Conservation (phyloP, 2,329 filamentous ascomycete species). For the Parastagonospora nodorum region DNA sequence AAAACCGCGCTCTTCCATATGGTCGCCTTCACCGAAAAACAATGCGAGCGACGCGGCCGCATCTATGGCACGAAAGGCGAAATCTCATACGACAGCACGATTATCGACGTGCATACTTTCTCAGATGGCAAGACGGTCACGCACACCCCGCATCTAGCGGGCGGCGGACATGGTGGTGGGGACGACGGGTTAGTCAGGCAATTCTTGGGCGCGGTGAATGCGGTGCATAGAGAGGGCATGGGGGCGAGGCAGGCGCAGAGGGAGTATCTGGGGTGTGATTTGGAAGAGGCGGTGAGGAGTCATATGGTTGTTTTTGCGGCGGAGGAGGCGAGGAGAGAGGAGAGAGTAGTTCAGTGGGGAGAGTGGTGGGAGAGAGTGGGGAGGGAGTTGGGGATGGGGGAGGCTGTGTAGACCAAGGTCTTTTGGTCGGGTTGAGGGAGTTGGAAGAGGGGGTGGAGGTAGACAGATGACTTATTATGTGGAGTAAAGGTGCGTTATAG, state of each 20-base stretch:
- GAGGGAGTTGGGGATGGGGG: conserved; percentile 14
- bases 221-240: conserved; percentile 74
- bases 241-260: conserved; percentile 72
- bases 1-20: conserved; percentile 94
- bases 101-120: conserved; percentile 78
- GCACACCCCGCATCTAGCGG: conserved; percentile 65
- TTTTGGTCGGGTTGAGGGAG: neutral
- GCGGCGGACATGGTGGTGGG: conserved; percentile 74
- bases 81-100: conserved; percentile 79
- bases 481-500: no score
- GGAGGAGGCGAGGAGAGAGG: conserved; percentile 76
- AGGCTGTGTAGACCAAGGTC: neutral
- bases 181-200: conserved; percentile 80
- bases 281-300: conserved; percentile 86
- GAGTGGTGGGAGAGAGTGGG: conserved; percentile 74
- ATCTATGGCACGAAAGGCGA: conserved; percentile 89
- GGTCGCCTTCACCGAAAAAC: conserved; percentile 85
- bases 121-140: conserved; percentile 59
- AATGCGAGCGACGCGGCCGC: conserved; percentile 82
- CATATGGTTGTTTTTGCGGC: conserved; percentile 95
- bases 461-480: no score
- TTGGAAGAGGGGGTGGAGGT: neutral
- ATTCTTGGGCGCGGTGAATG: conserved; percentile 81
- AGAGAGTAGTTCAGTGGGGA: conserved; percentile 74
- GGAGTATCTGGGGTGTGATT: conserved; percentile 75